Percentiles rank a stretch among this genome's conserved stretches.
These are phyloP conservation scores for Fusarium compactum DNA, from an alignment of 2,329 filamentous ascomycete genomes.

Conservation along the genomic window DNA sequence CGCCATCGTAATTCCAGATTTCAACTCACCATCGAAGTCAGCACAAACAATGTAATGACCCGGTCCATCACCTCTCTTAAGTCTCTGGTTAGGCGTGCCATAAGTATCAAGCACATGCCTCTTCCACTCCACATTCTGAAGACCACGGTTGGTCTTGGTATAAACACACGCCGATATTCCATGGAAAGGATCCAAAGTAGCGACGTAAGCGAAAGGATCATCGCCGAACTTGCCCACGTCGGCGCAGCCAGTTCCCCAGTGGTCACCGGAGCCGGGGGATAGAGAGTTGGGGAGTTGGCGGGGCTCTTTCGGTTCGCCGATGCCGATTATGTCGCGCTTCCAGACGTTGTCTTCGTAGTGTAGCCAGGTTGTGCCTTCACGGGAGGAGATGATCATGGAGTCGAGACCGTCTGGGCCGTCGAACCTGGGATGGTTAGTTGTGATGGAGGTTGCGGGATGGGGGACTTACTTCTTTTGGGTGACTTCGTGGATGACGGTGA, in stretches of 20 bases:
- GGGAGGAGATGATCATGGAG: constrained; percentile 8
- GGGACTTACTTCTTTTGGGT: neutral
- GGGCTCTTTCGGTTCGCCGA: constrained; percentile 5
- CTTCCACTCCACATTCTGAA: constrained; percentile 5
- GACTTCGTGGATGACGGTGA: constrained; percentile 1
- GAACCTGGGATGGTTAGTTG: neutral
- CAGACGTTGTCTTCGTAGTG: constrained; percentile 10
- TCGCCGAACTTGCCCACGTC: constrained; percentile 12
- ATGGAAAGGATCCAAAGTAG: neutral
- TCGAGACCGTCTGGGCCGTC: constrained; percentile 8
- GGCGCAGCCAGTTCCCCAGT: constrained; percentile 9
- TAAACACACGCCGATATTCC: neutral
- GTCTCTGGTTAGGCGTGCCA: constrained; percentile 8
- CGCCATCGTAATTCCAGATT: neutral
- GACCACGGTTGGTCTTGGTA: neutral
- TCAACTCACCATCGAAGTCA: neutral
- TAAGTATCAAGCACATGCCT: constrained; percentile 18
- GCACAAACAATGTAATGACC: constrained; percentile 5
- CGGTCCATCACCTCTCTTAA: constrained; percentile 8
- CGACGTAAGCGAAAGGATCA: constrained; percentile 15
- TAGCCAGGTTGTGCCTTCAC: constrained; percentile 11
- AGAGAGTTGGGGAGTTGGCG: neutral
- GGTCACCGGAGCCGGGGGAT: constrained; percentile 11
- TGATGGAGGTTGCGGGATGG: rapidly evolving
- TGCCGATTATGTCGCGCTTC: constrained; percentile 16